Percentiles rank a stretch among this genome's conserved stretches.
Evolutionary conservation across 2,329 filamentous ascomycete species (phyloP).

Genomic region (Pseudopyricularia javanii): DNA sequence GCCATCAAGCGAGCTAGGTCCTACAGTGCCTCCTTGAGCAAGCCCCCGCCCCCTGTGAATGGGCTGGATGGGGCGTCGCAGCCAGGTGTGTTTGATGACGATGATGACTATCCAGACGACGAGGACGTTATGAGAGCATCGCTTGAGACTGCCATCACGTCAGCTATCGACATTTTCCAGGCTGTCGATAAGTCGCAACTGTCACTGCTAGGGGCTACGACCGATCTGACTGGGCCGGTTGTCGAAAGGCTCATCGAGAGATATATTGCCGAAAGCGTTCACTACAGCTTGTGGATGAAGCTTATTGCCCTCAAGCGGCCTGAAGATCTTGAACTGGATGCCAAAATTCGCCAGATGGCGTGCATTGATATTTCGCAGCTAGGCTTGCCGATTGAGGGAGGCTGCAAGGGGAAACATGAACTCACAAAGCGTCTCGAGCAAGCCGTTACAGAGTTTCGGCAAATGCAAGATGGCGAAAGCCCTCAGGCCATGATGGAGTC

Average conservation of each 20-base stretch:
- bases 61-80: conserved; percentile 11
- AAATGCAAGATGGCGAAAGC: conserved; percentile 63
- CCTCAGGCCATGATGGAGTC: conserved; percentile 84
- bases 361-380: conserved; percentile 91
- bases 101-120: conserved; percentile 74
- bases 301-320: conserved; percentile 64
- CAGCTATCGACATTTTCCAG: conserved; percentile 91
- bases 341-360: conserved; percentile 85
- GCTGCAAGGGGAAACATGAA: conserved; percentile 66
- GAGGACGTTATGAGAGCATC: conserved; percentile 83
- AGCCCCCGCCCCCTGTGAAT: conserved; percentile 6
- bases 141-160: conserved; percentile 81
- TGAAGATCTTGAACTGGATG: conserved; percentile 80
- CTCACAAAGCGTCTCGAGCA: conserved; percentile 63
- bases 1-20: conserved; percentile 44
- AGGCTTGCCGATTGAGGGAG: conserved; percentile 74
- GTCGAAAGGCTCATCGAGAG: conserved; percentile 92
- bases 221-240: conserved; percentile 80
- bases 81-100: conserved; percentile 25
- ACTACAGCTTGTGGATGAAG: conserved; percentile 77
- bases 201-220: conserved; percentile 81
- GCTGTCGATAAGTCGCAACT: conserved; percentile 91
- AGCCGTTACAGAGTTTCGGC: conserved; percentile 81
- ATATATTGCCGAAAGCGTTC: conserved; percentile 86
- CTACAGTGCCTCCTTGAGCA: conserved; percentile 25